Conservation (phyloP, 805 yeast genomes). For the Tanozyma kutaoensis region DNA sequence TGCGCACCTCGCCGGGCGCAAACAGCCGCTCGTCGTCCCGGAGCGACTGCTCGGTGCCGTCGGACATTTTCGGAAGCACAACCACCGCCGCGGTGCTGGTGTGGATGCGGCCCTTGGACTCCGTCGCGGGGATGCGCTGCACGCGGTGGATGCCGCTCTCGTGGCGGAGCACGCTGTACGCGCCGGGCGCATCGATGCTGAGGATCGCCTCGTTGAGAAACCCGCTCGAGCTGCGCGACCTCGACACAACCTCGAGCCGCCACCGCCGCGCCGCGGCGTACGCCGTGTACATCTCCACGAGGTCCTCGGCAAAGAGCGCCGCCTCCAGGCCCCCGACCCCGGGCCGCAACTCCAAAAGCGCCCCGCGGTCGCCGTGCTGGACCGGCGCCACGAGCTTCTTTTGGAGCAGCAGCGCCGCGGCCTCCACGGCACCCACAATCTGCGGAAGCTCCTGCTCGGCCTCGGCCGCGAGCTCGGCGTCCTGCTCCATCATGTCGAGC, state of each 20-base stretch:
- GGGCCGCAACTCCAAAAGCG: constrained; percentile 78
- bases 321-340: constrained; percentile 98
- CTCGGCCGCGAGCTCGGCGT: constrained; percentile 33
- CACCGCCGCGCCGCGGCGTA: constrained; percentile 57
- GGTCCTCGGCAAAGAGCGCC: constrained; percentile 68
- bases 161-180: constrained; percentile 58
- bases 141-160: constrained; percentile 97
- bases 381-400: constrained; percentile 60
- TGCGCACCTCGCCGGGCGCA: constrained; percentile 75
- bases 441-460: constrained; percentile 48
- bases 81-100: constrained; percentile 95
- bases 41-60: constrained; percentile 33
- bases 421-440: constrained; percentile 30
- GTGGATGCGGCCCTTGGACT: constrained; percentile 85
- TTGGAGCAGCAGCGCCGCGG: constrained; percentile 34
- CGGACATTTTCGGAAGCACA: constrained; percentile 72
- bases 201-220: constrained; percentile 63
- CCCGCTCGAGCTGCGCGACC: constrained; percentile 45
- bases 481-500: constrained; percentile 3
- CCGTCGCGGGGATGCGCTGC: constrained; percentile 88
- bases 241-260: constrained; percentile 49
- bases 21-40: constrained; percentile 53
- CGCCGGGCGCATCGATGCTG: constrained; percentile 57
- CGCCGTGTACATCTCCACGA: constrained; percentile 68
- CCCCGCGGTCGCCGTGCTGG: constrained; percentile 61